Percentiles rank a stretch among this genome's conserved stretches.
Conservation (phyloP, 129 eudicot genomes). For the Ambrosia trifida region DNA sequence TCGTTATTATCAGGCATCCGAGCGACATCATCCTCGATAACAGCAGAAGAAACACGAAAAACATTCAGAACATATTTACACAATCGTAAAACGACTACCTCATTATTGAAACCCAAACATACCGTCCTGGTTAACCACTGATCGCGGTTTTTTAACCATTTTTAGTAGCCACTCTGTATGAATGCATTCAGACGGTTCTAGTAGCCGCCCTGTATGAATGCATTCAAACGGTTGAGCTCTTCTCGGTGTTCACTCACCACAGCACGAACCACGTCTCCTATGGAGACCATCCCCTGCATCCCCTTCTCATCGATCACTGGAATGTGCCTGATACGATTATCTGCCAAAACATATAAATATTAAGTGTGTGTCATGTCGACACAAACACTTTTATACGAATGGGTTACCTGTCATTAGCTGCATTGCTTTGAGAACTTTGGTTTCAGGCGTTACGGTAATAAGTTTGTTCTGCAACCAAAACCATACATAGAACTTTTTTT, state of each 20-base stretch:
- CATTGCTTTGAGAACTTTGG: constrained; percentile 98
- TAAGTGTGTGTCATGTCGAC: neutral
- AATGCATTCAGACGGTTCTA: constrained; percentile 89
- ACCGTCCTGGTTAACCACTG: neutral
- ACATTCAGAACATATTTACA: constrained; percentile 43
- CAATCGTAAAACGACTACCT: constrained; percentile 20
- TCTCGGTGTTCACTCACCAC: constrained; percentile 96
- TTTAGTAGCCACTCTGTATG: constrained; percentile 96
- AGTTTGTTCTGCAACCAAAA: constrained; percentile 85
- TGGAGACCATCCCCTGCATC: constrained; percentile 98
- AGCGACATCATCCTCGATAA: constrained; percentile 24
- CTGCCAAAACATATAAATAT: constrained; percentile 41
- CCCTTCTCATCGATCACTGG: constrained; percentile 78
- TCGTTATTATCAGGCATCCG: constrained; percentile 36
- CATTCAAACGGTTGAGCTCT: constrained; percentile 91
- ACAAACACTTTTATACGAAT: neutral
- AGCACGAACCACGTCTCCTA: constrained; percentile 99
- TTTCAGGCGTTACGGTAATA: constrained; percentile 94
- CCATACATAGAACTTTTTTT: too few species aligned
- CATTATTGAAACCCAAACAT: constrained; percentile 24
- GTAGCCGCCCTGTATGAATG: constrained; percentile 95
- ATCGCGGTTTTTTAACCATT: constrained; percentile 35
- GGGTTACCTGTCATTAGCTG: constrained; percentile 94
- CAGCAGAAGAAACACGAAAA: constrained; percentile 30
- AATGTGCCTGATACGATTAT: constrained; percentile 98